Evolutionary conservation across 495 filamentous ascomycete genomes (phyloP).

Genomic region (Aspergillus cristatus): DNA sequence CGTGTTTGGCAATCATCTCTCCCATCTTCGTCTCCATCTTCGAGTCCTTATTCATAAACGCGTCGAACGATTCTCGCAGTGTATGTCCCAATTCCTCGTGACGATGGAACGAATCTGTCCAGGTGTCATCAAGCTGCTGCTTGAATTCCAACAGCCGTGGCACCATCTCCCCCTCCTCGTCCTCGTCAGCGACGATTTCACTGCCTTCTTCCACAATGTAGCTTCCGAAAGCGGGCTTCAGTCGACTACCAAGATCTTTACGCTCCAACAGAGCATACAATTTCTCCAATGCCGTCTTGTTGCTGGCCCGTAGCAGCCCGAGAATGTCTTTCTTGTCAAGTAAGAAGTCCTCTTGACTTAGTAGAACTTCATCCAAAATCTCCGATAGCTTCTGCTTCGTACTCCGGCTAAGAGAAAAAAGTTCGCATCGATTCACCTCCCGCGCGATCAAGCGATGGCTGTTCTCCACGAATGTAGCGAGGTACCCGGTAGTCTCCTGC

Average conservation of each 20-base stretch:
- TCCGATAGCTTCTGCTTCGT: conserved; percentile 69
- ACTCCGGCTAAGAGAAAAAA: conserved; percentile 68
- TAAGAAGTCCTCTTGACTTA: conserved; percentile 54
- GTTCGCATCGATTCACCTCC: conserved; percentile 65
- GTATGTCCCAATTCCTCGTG: conserved; percentile 66
- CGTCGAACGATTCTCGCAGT: conserved; percentile 73
- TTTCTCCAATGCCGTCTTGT: conserved; percentile 57
- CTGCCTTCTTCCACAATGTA: conserved; percentile 75
- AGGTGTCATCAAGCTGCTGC: conserved; percentile 64
- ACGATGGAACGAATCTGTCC: conserved; percentile 60
- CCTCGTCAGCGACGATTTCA: conserved; percentile 68
- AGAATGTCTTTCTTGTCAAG: conserved; percentile 54
- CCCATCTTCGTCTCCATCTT: conserved; percentile 82
- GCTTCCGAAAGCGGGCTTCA: conserved; percentile 62
- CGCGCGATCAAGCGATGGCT: conserved; percentile 55
- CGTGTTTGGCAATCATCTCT: conserved; percentile 97
- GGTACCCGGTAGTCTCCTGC: conserved; percentile 43
- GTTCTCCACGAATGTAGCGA: conserved; percentile 62
- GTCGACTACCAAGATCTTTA: conserved; percentile 50
- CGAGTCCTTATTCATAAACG: conserved; percentile 82
- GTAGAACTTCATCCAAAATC: conserved; percentile 57
- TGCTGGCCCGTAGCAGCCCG: conserved; percentile 56
- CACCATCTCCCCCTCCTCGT: conserved; percentile 78
- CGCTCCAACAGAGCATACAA: conserved; percentile 67
- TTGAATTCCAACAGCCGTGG: conserved; percentile 74